Base-by-base conservation (phyloP, 495 filamentous ascomycete genomes). In the Aspergillus baeticus region DNA sequence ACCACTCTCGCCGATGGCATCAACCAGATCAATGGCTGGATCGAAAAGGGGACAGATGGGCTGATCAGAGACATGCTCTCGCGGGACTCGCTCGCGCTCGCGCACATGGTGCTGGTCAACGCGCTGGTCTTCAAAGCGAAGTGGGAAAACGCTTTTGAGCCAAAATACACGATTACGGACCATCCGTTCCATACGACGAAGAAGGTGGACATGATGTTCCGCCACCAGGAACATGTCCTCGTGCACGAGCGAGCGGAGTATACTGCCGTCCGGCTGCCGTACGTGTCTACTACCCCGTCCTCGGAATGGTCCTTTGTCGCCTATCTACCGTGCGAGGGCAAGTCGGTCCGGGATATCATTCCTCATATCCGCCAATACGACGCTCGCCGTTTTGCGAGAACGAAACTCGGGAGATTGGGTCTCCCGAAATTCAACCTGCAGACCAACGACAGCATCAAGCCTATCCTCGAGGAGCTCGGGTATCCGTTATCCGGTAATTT, bases 41-140 rank as follows among this genome's bases (percentile, higher is more conserved):
- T 50, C 7, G 18, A 15, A 5, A 10, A 36, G 5, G 0, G 22
- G 18, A 50, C 47, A 3, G 21, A 37, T 7, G 47, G 47, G 1
- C n/a, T 38, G 14, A 50, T 50, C 17, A 31, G 17, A 10, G 5
- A 14, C 17, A 14, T 50, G 1, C 47, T 50, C n/a, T 13, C 14
- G 8, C 47, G 33, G 5, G 31, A 37, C 0, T 8, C 3, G n/a
- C 15, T 50, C 2, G 18, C 31, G 0, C 31, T 17, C n/a, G 29
- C 47, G n/a, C 29, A 50, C 31, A 50, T 50, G 47, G 47, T 50
- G 10, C 17, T 50, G 13, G 22, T 50, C 47, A 50, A 50, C 33
- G 34, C 47, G 21, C 33, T 50, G n/a, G 14, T 11, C 13, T 50
- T 50, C 47, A 37, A 50, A 5, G 47, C 47, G 4, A 34, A 10